phyloP scores from a whole-genome alignment of 768 basidiomycete species.

The Krasilnikovozyma curviuscula region DNA sequence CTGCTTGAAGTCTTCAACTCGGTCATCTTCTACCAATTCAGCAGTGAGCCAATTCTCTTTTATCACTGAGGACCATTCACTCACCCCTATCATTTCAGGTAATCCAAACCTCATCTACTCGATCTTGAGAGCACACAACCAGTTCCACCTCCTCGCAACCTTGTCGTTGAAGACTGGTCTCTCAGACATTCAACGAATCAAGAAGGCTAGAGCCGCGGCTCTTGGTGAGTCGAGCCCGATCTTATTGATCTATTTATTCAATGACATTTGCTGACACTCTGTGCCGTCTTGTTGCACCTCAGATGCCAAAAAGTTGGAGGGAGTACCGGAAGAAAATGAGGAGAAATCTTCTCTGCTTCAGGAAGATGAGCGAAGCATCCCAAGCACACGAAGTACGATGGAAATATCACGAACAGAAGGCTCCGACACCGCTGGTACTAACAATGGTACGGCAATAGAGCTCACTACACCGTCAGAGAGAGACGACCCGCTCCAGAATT shows the following conservation, averaged over 20 bases:
- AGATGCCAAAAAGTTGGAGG: too few relatives aligned
- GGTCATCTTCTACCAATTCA: conserved; percentile 54
- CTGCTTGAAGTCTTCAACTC: conserved; percentile 88
- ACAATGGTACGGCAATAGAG: too few relatives aligned
- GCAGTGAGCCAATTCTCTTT: conserved; percentile 15
- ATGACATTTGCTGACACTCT: background rate
- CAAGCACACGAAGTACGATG: too few relatives aligned
- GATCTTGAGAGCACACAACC: conserved; percentile 60
- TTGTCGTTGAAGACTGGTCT: conserved; percentile 76
- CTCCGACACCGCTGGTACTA: background rate
- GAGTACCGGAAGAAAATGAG: too few relatives aligned
- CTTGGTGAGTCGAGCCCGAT: conserved; percentile 18
- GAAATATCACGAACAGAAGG: background rate
- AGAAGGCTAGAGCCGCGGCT: conserved; percentile 38
- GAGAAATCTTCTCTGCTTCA: too few relatives aligned
- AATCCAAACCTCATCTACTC: conserved; percentile 80
- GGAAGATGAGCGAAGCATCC: too few relatives aligned
- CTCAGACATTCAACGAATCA: conserved; percentile 57
- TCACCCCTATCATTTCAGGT: conserved; percentile 27
- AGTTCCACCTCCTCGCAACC: conserved; percentile 75
- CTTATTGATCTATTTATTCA: conserved; percentile 13
- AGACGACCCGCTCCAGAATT: too few relatives aligned
- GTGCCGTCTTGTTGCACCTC: background rate
- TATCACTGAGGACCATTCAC: background rate
- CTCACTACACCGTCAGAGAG: too few relatives aligned